These are phyloP conservation scores for Alternaria triticina DNA, from an alignment of 2,329 filamentous ascomycete genomes.

Conservation along the genomic window DNA sequence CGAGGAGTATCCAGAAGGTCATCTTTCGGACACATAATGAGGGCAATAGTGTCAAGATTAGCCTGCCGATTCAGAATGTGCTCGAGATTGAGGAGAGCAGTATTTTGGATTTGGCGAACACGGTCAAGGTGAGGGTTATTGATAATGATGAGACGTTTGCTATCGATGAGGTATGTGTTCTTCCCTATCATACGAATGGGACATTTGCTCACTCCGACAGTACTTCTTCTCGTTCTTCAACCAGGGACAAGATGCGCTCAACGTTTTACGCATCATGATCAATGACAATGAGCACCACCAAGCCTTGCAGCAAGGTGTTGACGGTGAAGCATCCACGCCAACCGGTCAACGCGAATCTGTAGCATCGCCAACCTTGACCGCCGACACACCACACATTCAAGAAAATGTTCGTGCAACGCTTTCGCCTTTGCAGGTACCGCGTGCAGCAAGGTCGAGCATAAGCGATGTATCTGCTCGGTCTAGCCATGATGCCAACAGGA, in stretches of 20 bases:
- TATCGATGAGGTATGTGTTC: conserved; percentile 77
- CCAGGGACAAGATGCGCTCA: conserved; percentile 81
- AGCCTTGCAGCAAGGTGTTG: conserved; percentile 8
- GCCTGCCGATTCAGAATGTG: conserved; percentile 83
- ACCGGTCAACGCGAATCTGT: conserved; percentile 15
- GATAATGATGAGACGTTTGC: conserved; percentile 94
- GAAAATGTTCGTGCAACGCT: conserved; percentile 55
- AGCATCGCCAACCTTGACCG: conserved; percentile 25
- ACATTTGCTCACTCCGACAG: conserved; percentile 50
- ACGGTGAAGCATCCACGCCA: conserved; percentile 20
- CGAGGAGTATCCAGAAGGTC: conserved; percentile 89
- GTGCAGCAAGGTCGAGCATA: conserved; percentile 43
- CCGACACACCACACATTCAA: conserved; percentile 36
- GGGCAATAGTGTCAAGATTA: conserved; percentile 96
- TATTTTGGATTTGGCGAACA: conserved; percentile 90
- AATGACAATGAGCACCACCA: conserved; percentile 63
- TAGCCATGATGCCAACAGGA: conserved; percentile 43
- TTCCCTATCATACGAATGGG: neutral
- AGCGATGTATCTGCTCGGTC: conserved; percentile 54
- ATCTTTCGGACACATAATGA: conserved; percentile 97
- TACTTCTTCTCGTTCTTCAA: conserved; percentile 98
- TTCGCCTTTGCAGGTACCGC: conserved; percentile 47
- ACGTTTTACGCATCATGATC: conserved; percentile 75
- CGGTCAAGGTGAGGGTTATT: conserved; percentile 89
- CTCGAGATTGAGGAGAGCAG: conserved; percentile 92